Percentiles rank a stretch among this genome's conserved stretches.
phyloP scores from a whole-genome alignment of 2,329 filamentous ascomycete species.

The Alternaria gansuensis region DNA sequence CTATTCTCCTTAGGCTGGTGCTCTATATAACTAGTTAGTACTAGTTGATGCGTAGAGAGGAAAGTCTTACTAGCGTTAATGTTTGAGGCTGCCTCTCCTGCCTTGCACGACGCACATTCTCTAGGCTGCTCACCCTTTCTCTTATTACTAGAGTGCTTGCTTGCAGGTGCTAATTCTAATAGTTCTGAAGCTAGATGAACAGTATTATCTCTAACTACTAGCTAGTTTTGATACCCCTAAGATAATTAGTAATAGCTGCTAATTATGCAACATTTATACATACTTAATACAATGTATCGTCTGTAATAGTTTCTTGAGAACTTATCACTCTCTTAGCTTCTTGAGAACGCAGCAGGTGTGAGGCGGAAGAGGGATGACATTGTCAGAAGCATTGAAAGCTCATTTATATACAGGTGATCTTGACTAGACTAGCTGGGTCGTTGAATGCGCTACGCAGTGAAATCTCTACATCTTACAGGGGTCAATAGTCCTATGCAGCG shows the following conservation, averaged over 20 bases:
- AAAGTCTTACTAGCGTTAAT: constrained; percentile 6
- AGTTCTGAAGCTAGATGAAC: constrained; percentile 4
- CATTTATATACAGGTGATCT: constrained; percentile 13
- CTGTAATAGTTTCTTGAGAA: constrained; percentile 9
- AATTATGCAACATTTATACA: constrained; percentile 3
- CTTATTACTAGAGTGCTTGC: not conserved
- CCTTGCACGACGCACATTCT: not conserved
- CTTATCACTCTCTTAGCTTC: constrained; percentile 4
- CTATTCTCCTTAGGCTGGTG: constrained; percentile 2
- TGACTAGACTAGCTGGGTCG: constrained; percentile 3
- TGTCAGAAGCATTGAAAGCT: constrained; percentile 4
- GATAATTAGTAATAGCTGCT: constrained; percentile 1
- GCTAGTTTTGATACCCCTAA: constrained; percentile 3
- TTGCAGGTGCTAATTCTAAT: not conserved
- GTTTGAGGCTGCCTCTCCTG: constrained; percentile 1
- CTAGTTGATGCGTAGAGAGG: constrained; percentile 4
- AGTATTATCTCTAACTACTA: not conserved
- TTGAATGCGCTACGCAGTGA: not conserved
- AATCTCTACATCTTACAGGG: not conserved
- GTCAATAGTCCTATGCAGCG: not conserved
- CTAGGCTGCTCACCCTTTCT: not conserved
- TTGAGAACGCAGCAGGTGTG: not conserved
- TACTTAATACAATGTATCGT: constrained; percentile 8
- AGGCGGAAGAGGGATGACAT: constrained; percentile 9
- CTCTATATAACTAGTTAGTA: constrained; percentile 4